These are phyloP conservation scores for Metschnikowia santaceciliae DNA, from an alignment of 805 yeast genomes.

Conservation along the genomic window DNA sequence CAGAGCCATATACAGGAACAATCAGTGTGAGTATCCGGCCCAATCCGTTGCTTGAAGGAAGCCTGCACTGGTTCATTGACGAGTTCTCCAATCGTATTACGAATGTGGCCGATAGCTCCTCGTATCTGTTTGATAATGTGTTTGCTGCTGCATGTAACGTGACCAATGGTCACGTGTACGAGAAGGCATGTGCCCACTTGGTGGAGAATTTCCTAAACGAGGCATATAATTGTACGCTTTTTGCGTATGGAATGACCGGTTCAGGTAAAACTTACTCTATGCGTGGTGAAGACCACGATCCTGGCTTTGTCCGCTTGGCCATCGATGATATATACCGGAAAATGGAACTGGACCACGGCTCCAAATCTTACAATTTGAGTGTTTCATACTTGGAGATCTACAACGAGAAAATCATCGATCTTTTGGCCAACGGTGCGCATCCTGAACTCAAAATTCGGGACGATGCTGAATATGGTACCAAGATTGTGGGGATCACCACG, in stretches of 20 bases:
- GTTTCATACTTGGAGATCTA: slow-evolving; percentile 83
- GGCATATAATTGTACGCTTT: slow-evolving; percentile 84
- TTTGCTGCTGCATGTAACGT: slow-evolving; percentile 47
- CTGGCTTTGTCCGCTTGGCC: slow-evolving; percentile 71
- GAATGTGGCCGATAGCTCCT: slow-evolving; percentile 54
- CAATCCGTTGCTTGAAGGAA: slow-evolving; percentile 48
- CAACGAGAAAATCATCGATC: slow-evolving; percentile 81
- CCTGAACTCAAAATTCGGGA: slow-evolving; percentile 74
- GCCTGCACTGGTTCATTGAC: slow-evolving; percentile 45
- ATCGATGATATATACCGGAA: slow-evolving; percentile 56
- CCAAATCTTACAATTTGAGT: slow-evolving; percentile 42
- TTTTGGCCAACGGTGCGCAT: slow-evolving; percentile 21
- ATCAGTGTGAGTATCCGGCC: slow-evolving; percentile 78
- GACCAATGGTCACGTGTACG: slow-evolving; percentile 60
- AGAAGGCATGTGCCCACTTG: slow-evolving; percentile 48
- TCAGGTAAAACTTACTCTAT: slow-evolving; percentile 87
- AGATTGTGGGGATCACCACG: slow-evolving; percentile 69
- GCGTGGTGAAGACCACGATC: slow-evolving; percentile 63
- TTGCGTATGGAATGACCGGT: slow-evolving; percentile 95
- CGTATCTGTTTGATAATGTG: slow-evolving; percentile 73
- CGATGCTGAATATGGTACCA: slow-evolving; percentile 66
- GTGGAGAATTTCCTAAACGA: slow-evolving; percentile 51
- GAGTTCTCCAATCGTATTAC: slow-evolving; percentile 35
- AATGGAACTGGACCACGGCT: slow-evolving; percentile 24
- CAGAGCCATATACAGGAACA: slow-evolving; percentile 58